phyloP scores from a whole-genome alignment of 2,329 filamentous ascomycete species.

The Sporothrix protearum region DNA sequence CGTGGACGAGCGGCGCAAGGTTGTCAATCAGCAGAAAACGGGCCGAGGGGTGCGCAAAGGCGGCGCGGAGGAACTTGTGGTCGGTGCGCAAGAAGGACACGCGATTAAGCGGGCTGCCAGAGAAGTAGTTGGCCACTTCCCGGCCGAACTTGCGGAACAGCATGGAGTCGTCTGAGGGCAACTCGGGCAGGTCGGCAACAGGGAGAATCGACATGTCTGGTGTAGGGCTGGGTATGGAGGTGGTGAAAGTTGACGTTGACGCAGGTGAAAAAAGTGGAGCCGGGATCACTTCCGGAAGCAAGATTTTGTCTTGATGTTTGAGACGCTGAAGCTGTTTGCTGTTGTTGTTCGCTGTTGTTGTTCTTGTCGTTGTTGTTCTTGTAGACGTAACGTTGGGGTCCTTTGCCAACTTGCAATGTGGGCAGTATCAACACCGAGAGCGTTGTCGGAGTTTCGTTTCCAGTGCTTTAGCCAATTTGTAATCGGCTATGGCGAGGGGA shows the following conservation, averaged over 20 bases:
- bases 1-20: conserved; percentile 67
- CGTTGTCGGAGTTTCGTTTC: conserved; percentile 18
- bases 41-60: conserved; percentile 62
- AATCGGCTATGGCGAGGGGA: conserved; percentile 13
- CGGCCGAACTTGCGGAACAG: conserved; percentile 73
- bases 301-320: background rate
- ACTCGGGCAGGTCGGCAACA: conserved; percentile 39
- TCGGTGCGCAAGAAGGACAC: conserved; percentile 73
- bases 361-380: too few relatives aligned
- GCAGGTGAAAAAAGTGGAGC: background rate
- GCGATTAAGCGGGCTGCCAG: conserved; percentile 72
- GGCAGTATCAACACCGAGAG: background rate
- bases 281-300: background rate
- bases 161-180: conserved; percentile 58
- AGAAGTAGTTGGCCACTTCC: conserved; percentile 81
- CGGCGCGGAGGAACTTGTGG: conserved; percentile 63
- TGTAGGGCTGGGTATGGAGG: background rate
- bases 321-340: background rate
- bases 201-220: conserved; percentile 24
- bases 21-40: conserved; percentile 76
- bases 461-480: background rate
- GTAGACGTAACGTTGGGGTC: background rate
- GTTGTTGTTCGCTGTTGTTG: too few relatives aligned
- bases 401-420: background rate
- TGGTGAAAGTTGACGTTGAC: too few relatives aligned